Base-by-base conservation (phyloP, 2,329 filamentous ascomycete genomes). In the Curvularia sp. region DNA sequence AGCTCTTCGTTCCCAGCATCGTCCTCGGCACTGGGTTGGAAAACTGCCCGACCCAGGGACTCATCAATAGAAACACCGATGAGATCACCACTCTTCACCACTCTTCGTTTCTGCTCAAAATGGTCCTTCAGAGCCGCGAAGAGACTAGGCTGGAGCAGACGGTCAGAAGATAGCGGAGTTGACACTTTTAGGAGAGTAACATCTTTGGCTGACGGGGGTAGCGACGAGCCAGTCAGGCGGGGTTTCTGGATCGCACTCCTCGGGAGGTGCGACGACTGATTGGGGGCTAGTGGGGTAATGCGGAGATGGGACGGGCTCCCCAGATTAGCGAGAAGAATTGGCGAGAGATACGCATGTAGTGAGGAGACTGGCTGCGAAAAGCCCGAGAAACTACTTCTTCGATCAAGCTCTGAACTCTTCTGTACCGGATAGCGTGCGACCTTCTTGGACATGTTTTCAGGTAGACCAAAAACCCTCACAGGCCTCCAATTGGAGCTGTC, bases 41-140 rank as follows among this genome's bases (percentile, higher is more conserved):
- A 93, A 3, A 97, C 83, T 2, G 91, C 90, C 56, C 89, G 86
- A 2, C 93, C 94, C 1, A 98, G 83, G 51, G 89, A 87, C 52
- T 93, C 91, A 70, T 99, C 94, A 27, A 99, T 88, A 2, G 92
- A 89, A 12, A 99, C 89, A 18, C 91, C 93, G 53, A 99, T 88
- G 12, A 97, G 80, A 77, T 99, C 95, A 2, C 93, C 94, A 39
- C 87, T 88, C 71, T 93, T 93, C 38, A 98, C 86, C 12, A 98
- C 85, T 3, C 95, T 87, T 55, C 90, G 86, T 68, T 90, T 92
- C 54, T 87, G 86, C 64, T 96, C 90, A 74, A 99, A 97, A 73
- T 97, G 89, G 38, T 87, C 87, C 74, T 97, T 97, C 41, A 99
- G 78, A 0, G 92, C 93, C 18, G 91, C 89, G 66, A 98, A 89